Base-by-base conservation (phyloP, 1,284 basidiomycete species). In the Apiotrichum siamense region DNA sequence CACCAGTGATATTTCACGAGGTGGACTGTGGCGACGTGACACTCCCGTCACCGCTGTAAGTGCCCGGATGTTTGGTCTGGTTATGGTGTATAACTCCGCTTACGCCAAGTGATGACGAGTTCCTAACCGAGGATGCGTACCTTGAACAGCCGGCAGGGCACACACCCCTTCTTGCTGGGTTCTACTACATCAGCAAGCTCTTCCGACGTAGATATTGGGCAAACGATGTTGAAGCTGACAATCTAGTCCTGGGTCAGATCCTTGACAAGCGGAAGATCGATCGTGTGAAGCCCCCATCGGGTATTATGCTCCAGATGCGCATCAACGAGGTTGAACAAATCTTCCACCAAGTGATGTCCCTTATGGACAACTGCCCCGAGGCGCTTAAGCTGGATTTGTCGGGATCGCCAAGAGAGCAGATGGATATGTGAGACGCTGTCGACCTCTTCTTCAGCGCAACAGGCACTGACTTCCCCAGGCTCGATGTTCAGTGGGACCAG, bases 131-230 rank as follows among this genome's bases (percentile, higher is more conserved):
- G 44, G 83, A 80, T 59, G 82, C 83, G 52, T 88, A 89, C 70
- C 77, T 87, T 36, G 83, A 84, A 26, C 87, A 89, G 66, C 88
- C 88, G 11, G 81, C 82, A 61, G 86, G 85, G 59, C 86, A 85
- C 75, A 87, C 86, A 10, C 84, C 88, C 11, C 76, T 88, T 53
- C 82, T 91, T 15, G 86, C 84, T 21, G 88, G 88, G 17, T 80
- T 91, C 44, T 89, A 89, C 74, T 89, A 89, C 67, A 87, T 80
- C 60, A 86, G 85, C 49, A 82, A 88, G 61, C 86, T 91, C 55
- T 90, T 89, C 66, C 45, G 60, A 11, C 41, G 66, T 68, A 42
- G 49, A 62, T 59, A 10, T 17, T 18, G 4, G 5, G 10, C 5
- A 17, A 27, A 3, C 26, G 25, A 2, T 37, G n/a, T n/a, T 26